Conservation (phyloP, 2,329 filamentous ascomycete genomes). For the Venturia effusa region DNA sequence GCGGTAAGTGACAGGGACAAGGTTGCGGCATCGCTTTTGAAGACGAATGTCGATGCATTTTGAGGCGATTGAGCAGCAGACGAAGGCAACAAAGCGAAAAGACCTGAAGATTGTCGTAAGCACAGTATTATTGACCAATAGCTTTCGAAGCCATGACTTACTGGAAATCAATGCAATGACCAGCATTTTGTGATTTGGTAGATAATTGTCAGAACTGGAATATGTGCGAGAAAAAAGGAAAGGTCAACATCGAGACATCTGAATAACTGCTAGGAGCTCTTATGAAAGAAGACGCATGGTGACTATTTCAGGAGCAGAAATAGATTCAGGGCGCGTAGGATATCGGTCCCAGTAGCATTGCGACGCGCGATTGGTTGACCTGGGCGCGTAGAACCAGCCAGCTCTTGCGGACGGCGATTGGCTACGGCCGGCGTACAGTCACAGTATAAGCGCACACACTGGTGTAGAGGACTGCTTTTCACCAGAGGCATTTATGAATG, state of each 20-base stretch:
- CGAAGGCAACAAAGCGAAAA: not conserved
- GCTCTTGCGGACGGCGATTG: not conserved
- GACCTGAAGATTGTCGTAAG: not conserved
- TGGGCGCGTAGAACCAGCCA: not conserved
- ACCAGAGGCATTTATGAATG: not conserved
- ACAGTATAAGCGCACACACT: not conserved
- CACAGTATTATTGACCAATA: too few relatives aligned
- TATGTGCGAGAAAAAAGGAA: not conserved
- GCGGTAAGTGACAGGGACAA: conserved; percentile 16
- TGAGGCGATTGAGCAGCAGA: not conserved
- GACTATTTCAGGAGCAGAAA: not conserved
- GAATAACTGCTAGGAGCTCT: not conserved
- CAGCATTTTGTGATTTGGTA: not conserved
- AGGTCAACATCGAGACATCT: not conserved
- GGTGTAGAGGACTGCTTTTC: not conserved
- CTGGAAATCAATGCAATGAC: not conserved
- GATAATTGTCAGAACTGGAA: not conserved
- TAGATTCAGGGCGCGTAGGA: not conserved
- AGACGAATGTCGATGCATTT: conserved; percentile 4
- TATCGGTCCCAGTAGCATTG: not conserved
- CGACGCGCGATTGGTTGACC: not conserved
- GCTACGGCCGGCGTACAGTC: not conserved
- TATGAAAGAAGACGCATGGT: not conserved
- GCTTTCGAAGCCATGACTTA: not conserved
- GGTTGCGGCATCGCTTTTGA: conserved; percentile 11